Base-by-base conservation (phyloP, 1,284 basidiomycete species). In the Irpex sp. region DNA sequence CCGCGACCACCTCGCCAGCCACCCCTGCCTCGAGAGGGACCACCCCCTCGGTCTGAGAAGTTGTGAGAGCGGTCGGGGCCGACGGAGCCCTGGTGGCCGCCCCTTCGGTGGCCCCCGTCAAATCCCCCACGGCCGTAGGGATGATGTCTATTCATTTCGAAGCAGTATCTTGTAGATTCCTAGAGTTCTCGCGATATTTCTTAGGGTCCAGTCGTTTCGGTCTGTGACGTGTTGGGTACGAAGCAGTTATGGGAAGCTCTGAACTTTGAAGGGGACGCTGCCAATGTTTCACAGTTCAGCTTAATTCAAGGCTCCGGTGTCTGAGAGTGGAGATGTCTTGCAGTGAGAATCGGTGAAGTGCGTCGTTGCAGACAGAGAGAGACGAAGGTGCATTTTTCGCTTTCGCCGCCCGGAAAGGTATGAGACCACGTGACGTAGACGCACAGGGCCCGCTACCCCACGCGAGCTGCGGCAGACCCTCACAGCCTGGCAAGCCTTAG, bases 81-180 rank as follows among this genome's bases (percentile, higher is more conserved):
- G 66, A 84, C 83, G 68, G 84, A 85, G 68, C 81, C 78, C 36
- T 84, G 83, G 66, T 84, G 80, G 59, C 85, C 88, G 64, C 88
- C 89, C 72, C 90, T 81, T 64, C 82, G 84, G 66, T 74, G 68
- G 38, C 75, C 69, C 59, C 79, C 81, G 66, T 93, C 91, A 84
- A 88, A 92, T 73, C 83, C 82, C 71, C 81, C 74, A 65, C 77
- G 85, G 19, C 36, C 64, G 77, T 94, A 95, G 31, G 92, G 88
- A 82, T 94, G 92, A 78, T 94, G 92, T 70, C 92, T 90, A 78
- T 91, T 92, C 91, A 93, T 93, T 68, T 67, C 70, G 62, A 48
- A 37, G 26, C 64, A 63, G 57, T 65, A 60, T 65, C 60, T 69
- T 59, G 47, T n/a, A 26, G 37, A 21, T 54, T 56, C 15, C 37